Base-by-base conservation (phyloP, 257 asterid genomes). In the Ehretia macrophylla region DNA sequence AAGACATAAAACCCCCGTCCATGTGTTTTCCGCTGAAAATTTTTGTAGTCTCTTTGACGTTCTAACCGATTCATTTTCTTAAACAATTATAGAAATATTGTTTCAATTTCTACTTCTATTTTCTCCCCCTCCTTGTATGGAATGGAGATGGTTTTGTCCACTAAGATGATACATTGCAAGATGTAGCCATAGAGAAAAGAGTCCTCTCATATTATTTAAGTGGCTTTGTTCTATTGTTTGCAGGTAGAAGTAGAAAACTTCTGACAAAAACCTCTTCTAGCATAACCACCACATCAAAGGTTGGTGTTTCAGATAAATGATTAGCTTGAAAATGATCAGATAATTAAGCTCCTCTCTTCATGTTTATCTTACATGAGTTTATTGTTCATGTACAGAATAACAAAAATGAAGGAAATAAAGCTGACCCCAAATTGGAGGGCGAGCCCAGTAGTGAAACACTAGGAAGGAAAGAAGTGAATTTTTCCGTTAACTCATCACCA, bases 181-280 rank as follows among this genome's bases (percentile, higher is more conserved):
- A n/a, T n/a, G n/a, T n/a, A n/a, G n/a, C n/a, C n/a, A n/a, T n/a
- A n/a, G n/a, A n/a, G n/a, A n/a, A n/a, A n/a, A n/a, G n/a, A n/a
- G n/a, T n/a, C n/a, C n/a, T n/a, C n/a, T n/a, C n/a, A n/a, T n/a
- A n/a, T n/a, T n/a, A n/a, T n/a, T n/a, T n/a, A 27, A 14, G 21
- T 32, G n/a, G 14, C 14, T 11, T 51, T n/a, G n/a, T n/a, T 53
- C n/a, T 64, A 12, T 56, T 23, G 40, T 64, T 63, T 84, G 83
- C 94, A 84, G 95, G 94, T 64, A 76, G 72, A 65, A 69, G 51
- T 49, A 80, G 94, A 68, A 82, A 82, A 70, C 81, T 84, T 68
- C 51, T 64, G 71, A 66, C 60, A 68, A 63, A 64, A 59, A 65
- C 56, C 67, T 52, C 76, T 64, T 58, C 73, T 56, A 64, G 59